phyloP scores from a whole-genome alignment of 805 yeast species.

The Lipomyces kockii region DNA sequence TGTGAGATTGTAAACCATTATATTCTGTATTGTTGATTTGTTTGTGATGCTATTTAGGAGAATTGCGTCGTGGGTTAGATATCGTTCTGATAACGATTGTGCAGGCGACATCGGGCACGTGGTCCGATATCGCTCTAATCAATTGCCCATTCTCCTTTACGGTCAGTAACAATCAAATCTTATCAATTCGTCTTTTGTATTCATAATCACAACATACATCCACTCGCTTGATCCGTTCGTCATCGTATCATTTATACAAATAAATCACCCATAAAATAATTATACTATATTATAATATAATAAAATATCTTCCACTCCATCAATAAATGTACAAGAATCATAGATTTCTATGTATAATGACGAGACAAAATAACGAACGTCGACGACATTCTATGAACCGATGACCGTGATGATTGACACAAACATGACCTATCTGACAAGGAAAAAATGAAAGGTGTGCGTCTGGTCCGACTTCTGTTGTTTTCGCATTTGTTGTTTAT shows the following conservation, averaged over 20 bases:
- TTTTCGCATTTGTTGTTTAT: neutral
- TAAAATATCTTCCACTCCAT: neutral
- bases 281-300: neutral
- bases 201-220: constrained; percentile 2
- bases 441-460: neutral
- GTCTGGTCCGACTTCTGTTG: neutral
- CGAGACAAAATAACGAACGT: neutral
- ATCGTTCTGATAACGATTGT: neutral
- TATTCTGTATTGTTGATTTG: neutral
- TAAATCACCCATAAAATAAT: neutral
- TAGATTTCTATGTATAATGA: neutral
- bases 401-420: neutral
- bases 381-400: neutral
- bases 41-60: neutral
- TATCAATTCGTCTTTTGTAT: neutral
- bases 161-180: neutral
- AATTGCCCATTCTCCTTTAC: too few relatives aligned
- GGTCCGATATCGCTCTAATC: neutral
- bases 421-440: neutral
- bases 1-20: constrained; percentile 35
- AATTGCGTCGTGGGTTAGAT: neutral
- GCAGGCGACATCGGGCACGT: neutral
- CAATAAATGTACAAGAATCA: neutral
- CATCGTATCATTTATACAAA: constrained; percentile 1
- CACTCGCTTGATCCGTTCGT: neutral